Evolutionary conservation across 1,139 yeast species (phyloP), one percentile per base, ranked within the genome.

Genomic region (Geotrichum reessii): DNA sequence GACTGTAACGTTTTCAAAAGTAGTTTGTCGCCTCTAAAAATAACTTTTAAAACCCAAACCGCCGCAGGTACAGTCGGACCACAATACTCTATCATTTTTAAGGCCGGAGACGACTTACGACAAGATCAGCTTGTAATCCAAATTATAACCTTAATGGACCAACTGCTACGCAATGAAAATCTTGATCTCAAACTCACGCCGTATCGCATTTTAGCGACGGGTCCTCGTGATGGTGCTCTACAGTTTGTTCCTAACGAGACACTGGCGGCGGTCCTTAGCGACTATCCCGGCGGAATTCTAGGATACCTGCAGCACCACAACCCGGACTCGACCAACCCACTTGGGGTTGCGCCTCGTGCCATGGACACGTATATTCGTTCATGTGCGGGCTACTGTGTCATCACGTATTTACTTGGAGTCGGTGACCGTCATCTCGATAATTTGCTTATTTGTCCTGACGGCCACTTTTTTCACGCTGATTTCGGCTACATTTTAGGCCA

Each of bases 401-500:
- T 95, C 44, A 95, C 99, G 0, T 95, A 95, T 67, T 76, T 95
- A 5, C 75, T 95, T 12, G 99, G 99, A 3, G 97, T 95, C 11
- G 99, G 99, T 21, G 99, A 95, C 73, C 80, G 99, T 58, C 99
- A 95, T 75, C 77, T 95, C 62, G 99, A 95, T 67, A 95, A 95
- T 68, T 76, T 95, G 62, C 77, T 95, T 44, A 77, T 83, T 22
- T 77, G 82, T 17, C 83, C 87, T 0, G 87, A 87, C 70, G 97
- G 78, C 17, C 90, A 86, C 69, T 91, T 91, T 69, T 90, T 95
- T 83, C 97, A 91, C 73, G 98, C 97, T 1, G 99, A 95, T 73
- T 95, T 90, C 73, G 99, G 99, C 0, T 95, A 93, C 69, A 92
- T 95, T 55, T 75, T 95, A 56, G 99, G 99, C 0, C 85, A 93